Conservation (phyloP, 2,329 filamentous ascomycete species). For the Chaetomiaceae sp. region DNA sequence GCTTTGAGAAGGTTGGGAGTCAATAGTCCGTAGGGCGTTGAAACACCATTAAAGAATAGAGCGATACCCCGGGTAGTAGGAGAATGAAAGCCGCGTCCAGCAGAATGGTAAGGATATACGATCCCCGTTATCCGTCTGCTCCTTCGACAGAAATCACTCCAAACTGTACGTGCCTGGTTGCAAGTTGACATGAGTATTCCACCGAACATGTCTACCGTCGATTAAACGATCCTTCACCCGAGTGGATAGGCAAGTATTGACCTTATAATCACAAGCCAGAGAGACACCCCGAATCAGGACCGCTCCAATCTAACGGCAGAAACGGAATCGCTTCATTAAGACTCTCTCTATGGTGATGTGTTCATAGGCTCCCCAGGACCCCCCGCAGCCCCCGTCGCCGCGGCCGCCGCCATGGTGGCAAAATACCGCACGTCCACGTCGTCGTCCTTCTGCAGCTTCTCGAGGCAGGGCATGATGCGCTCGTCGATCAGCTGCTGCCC, state of each 20-base stretch:
- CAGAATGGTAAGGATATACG: too few species aligned
- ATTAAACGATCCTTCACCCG: too few species aligned
- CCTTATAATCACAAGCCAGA: too few species aligned
- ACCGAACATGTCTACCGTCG: too few species aligned
- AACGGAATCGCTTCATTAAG: slow-evolving; percentile 52
- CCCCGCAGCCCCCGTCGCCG: slow-evolving; percentile 39
- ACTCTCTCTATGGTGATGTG: slow-evolving; percentile 54
- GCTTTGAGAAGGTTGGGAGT: slow-evolving; percentile 54
- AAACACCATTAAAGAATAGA: not conserved
- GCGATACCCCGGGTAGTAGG: slow-evolving; percentile 3
- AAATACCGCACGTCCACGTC: slow-evolving; percentile 99
- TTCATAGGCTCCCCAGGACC: slow-evolving; percentile 57
- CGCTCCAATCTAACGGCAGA: slow-evolving; percentile 20
- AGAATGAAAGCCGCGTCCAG: too few species aligned
- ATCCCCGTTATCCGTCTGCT: too few species aligned
- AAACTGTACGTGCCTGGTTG: too few species aligned
- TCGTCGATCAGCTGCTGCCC: slow-evolving; percentile 78
- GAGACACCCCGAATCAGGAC: not conserved
- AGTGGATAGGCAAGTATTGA: too few species aligned
- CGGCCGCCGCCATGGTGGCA: slow-evolving; percentile 79
- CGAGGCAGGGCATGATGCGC: slow-evolving; percentile 81
- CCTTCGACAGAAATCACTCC: too few species aligned
- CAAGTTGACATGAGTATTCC: too few species aligned
- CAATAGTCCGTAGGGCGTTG: not conserved
- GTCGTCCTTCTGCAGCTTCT: slow-evolving; percentile 94